Evolutionary conservation across 768 basidiomycete genomes (phyloP), one percentile per base, ranked within the genome.

Genomic region (Boletus vermiculosoides): DNA sequence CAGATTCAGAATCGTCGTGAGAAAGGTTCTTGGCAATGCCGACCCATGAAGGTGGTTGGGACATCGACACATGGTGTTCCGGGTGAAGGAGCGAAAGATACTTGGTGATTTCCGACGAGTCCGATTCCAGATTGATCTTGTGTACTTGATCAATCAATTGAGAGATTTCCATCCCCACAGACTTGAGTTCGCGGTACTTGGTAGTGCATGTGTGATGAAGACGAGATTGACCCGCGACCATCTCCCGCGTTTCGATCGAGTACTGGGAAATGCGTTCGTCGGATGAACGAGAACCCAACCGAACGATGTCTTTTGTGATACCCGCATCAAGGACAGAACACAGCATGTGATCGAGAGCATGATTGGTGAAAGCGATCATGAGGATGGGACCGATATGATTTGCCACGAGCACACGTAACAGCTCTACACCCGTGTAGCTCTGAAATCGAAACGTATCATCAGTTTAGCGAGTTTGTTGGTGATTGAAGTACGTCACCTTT

Each of bases 261-360:
- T 77, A 89, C 49, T 84, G 50, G 1, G 79, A 72, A n/a, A 89
- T 82, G 18, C 80, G 76, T 50, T 85, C 83, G 37, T 88, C 83
- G 0, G 77, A 68, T 0, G 86, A 79, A 16, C 84, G 79, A n/a
- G 84, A 79, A 0, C 90, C 90, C 8, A 90, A 76, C 0, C 90
- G 84, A 3, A 90, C 80, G 22, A 91, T 74, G 37, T 83, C 80
- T 0, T 72, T 68, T 0, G 88, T 90, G 59, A 91, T 88, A 0
- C 70, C 66, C 0, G 80, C 81, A 59, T 91, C 86, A 1, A 91
- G 76, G 4, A 90, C 80, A 0, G 83, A 82, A 5, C 73, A 73
- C 2, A 92, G 72, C 73, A 91, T 79, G 59, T 90, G 87, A 55
- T 92, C 89, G 3, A 92, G 76, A 0, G 90, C 90, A 44, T 91